Evolutionary conservation across 2,329 filamentous ascomycete species (phyloP), one percentile per base, ranked within the genome.

Genomic region (Grosmannia huntii): DNA sequence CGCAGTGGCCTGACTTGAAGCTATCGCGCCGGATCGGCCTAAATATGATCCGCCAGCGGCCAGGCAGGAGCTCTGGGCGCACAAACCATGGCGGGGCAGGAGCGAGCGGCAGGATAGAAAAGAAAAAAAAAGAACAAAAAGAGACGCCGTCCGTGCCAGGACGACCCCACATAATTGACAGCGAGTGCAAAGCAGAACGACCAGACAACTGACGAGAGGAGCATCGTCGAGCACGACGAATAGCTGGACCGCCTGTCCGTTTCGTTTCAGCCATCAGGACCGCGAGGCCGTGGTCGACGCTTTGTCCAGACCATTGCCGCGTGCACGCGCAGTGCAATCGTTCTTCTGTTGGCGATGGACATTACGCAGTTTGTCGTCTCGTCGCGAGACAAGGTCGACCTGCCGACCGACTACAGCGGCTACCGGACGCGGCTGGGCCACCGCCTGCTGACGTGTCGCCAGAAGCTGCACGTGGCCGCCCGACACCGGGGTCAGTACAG

Each of bases 381-480:
- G 57, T 85, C 87, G 64, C 81, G 94, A 62, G 88, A 95, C 70
- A 82, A 88, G 67, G 89, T 89, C 44, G 85, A 96, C 56, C 81
- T 95, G 33, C 85, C 94, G 64, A 91, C 90, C 65, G 90, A 96
- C 74, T 91, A 96, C 74, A 83, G 83, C 68, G 86, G 86, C 59
- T 97, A 97, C 71, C 86, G 90, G 67, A 77, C 78, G 54, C 87
- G 90, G 69, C 79, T 95, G 55, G 84, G 86, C 63, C 88, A 89
- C 69, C 86, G 89, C 68, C 79, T 99, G 60, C 86, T 89, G 69
- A 90, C 86, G 68, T 79, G 87, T 65, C 86, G 90, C 69, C 92
- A 87, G 77, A 92, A 89, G 75, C 81, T 97, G 58, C 88, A 87
- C 54, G 85, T 90, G 67, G 82, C 87, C 56, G 95, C 89, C 53